Percentiles rank a stretch among this genome's conserved stretches.
Evolutionary conservation across 2,329 filamentous ascomycete genomes (phyloP).

Genomic region (Trichoderma polysporum): DNA sequence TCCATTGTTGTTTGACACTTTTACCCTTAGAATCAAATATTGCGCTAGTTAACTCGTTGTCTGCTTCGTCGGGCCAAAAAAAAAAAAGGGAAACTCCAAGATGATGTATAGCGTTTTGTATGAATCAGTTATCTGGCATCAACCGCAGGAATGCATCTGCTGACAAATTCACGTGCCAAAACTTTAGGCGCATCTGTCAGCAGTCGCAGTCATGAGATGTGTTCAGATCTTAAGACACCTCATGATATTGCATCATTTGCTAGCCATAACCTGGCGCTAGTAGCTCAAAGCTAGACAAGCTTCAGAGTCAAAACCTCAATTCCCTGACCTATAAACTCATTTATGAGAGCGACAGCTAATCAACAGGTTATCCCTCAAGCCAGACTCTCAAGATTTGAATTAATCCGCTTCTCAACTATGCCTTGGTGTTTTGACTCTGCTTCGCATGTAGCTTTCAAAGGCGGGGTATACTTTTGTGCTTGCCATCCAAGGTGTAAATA

Average conservation of each 20-base stretch:
- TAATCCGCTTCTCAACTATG: not conserved
- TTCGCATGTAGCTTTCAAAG: not conserved
- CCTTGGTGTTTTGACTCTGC: not conserved
- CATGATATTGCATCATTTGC: not conserved
- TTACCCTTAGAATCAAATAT: not conserved
- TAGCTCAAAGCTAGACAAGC: not conserved
- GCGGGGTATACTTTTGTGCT: not conserved
- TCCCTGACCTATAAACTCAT: not conserved
- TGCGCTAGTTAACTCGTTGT: not conserved
- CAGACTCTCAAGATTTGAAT: too few relatives aligned
- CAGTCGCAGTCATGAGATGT: conserved; percentile 1
- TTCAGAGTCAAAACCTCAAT: not conserved
- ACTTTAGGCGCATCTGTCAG: conserved; percentile 1
- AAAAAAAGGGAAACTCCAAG: not conserved
- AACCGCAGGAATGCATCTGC: not conserved
- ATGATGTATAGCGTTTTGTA: not conserved
- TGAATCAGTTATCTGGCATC: not conserved
- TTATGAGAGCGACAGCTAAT: not conserved
- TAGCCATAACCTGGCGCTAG: not conserved
- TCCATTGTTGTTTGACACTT: not conserved
- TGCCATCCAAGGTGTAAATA: not conserved
- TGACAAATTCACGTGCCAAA: conserved; percentile 14
- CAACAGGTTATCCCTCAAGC: not conserved
- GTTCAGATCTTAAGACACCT: not conserved
- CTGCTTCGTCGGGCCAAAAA: not conserved